Evolutionary conservation across 257 asterid genomes (phyloP), one percentile per base, ranked within the genome.

Genomic region (Petunia axillaris): DNA sequence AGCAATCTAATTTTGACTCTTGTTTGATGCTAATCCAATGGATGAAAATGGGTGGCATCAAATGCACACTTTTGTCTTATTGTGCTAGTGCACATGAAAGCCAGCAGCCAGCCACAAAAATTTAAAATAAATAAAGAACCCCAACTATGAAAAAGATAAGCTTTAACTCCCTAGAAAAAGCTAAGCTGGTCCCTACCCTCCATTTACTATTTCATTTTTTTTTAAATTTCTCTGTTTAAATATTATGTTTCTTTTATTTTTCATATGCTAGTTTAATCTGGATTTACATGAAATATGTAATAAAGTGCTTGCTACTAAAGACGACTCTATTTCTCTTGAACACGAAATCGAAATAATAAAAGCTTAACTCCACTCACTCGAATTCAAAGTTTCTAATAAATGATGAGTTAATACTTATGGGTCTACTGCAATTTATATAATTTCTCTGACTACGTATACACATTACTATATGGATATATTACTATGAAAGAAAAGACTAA

Each of bases 11-110:
- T 10, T 52, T 52, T 52, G 57, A 52, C 15, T 52, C 14, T 52
- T 52, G 25, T 15, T 52, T 35, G 71, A 38, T 64, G 39, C 5
- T 7, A 13, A 59, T 59, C 65, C 38, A 59, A 25, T 2, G 43
- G 68, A 1, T 38, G 77, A 71, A 46, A 35, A 5, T 48, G 5
- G 62, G 1, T 71, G 44, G 44, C 44, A 48, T 3, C 52, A 71
- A 71, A 71, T 71, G 25, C 44, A 35, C 62, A 48, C 6, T 3
- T 25, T 71, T 50, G 77, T 71, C 62, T 50, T 71, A 6, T 71
- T 35, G 13, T 67, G n/a, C 75, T 40, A 67, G 75, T 67, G 75
- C 38, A 65, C 25, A 13, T 25, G 25, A 25, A 36, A 8, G 5
- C 36, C 50, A 65, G 50, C 48, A 64, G 73, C 25, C 71, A 25